Conservation (phyloP, 2,329 filamentous ascomycete species). For the Aspergillus fructus region DNA sequence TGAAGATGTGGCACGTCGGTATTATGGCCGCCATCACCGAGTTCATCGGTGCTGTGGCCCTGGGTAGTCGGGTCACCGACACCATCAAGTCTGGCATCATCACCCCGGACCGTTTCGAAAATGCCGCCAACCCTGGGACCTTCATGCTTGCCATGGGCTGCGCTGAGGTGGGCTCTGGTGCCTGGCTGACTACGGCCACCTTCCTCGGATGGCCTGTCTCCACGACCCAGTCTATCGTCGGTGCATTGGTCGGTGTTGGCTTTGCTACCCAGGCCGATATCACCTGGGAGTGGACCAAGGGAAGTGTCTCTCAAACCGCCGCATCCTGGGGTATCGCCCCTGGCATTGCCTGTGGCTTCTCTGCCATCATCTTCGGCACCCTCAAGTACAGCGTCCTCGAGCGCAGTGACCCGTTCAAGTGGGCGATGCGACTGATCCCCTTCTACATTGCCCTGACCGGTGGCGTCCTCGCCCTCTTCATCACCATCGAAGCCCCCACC, state of each 20-base stretch:
- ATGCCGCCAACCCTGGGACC: conserved; percentile 28
- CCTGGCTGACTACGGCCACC: conserved; percentile 40
- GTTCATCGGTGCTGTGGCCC: conserved; percentile 53
- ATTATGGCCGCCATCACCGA: conserved; percentile 51
- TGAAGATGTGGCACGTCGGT: conserved; percentile 54
- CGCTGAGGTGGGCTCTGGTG: conserved; percentile 34
- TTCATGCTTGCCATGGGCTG: conserved; percentile 43
- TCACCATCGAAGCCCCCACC: conserved; percentile 47
- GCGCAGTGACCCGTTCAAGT: conserved; percentile 50
- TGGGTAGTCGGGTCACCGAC: conserved; percentile 47
- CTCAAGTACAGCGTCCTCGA: conserved; percentile 53
- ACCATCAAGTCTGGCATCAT: conserved; percentile 49
- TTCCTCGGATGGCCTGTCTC: conserved; percentile 41
- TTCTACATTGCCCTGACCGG: conserved; percentile 51
- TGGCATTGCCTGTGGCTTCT: conserved; percentile 48
- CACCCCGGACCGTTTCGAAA: conserved; percentile 35
- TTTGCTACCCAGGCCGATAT: conserved; percentile 25
- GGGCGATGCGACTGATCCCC: conserved; percentile 50
- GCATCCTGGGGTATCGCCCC: conserved; percentile 53
- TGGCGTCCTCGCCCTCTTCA: conserved; percentile 57
- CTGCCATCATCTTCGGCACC: conserved; percentile 50
- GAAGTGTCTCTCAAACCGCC: conserved; percentile 49
- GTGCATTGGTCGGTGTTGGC: conserved; percentile 33
- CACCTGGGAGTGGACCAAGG: conserved; percentile 38
- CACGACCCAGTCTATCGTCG: conserved; percentile 43